Conservation (phyloP, 495 filamentous ascomycete species). For the Penicillium samsonianum region DNA sequence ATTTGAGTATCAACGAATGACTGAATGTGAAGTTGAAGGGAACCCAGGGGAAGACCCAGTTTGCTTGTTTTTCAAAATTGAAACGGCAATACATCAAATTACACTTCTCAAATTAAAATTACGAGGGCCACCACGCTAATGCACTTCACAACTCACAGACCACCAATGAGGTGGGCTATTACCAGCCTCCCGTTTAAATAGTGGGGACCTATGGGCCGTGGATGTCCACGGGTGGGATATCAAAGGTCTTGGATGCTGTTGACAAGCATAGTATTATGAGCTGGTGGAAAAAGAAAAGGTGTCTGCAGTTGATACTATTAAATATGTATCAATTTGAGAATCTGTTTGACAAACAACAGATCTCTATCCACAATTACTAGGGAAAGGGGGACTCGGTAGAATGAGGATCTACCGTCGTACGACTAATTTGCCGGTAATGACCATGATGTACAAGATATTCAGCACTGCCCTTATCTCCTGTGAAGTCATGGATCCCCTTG, state of each 20-base stretch:
- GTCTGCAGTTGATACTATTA: background rate
- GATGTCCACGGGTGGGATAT: background rate
- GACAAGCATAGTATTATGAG: background rate
- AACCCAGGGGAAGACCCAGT: conserved; percentile 9
- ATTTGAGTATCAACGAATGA: conserved; percentile 43
- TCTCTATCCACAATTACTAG: background rate
- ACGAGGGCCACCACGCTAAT: conserved; percentile 2
- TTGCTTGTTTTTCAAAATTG: conserved; percentile 3
- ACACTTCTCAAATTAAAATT: conserved; percentile 10
- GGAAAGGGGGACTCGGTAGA: conserved; percentile 2
- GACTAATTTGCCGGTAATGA: conserved; percentile 12
- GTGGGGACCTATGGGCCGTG: conserved; percentile 7
- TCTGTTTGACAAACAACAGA: no score
- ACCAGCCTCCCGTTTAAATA: conserved; percentile 2
- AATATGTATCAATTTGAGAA: no score
- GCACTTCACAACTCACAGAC: background rate
- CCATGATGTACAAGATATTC: background rate
- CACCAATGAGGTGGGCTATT: background rate
- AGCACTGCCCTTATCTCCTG: conserved; percentile 6
- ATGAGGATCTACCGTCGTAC: conserved; percentile 10
- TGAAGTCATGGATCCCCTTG: background rate
- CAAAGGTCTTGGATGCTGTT: background rate
- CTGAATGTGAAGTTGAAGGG: conserved; percentile 34
- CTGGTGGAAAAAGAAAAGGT: background rate
- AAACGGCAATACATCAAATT: conserved; percentile 5